phyloP scores from a whole-genome alignment of 345 rosid genomes.

The Salix arbutifolia region DNA sequence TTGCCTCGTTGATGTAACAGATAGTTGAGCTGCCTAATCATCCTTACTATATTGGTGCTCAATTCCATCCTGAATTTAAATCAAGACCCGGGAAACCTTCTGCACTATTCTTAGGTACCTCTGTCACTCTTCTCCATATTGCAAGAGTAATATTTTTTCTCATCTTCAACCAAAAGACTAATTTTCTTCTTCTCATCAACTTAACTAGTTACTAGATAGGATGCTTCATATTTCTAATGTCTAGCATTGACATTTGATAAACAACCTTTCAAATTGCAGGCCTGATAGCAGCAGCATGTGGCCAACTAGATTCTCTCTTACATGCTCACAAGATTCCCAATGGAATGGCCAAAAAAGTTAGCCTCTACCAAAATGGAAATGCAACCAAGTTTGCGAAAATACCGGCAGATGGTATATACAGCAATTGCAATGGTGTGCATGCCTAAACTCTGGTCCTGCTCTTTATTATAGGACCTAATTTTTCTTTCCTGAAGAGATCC shows the following conservation, averaged over 20 bases:
- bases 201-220: not conserved
- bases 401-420: slow-evolving; percentile 47
- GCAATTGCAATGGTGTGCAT: slow-evolving; percentile 53
- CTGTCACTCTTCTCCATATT: not conserved
- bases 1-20: slow-evolving; percentile 1
- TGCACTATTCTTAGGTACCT: slow-evolving; percentile 69
- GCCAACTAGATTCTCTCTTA: slow-evolving; percentile 50
- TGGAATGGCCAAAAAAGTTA: slow-evolving; percentile 35
- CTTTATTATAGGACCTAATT: not conserved
- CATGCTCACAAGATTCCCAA: slow-evolving; percentile 33
- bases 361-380: slow-evolving; percentile 41
- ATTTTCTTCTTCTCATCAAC: not conserved
- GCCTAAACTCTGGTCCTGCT: slow-evolving; percentile 29
- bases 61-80: slow-evolving; percentile 96
- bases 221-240: not conserved
- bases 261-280: slow-evolving; percentile 41
- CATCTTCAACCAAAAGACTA: not conserved
- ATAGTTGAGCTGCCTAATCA: slow-evolving; percentile 27
- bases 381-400: slow-evolving; percentile 45
- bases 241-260: not conserved
- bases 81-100: slow-evolving; percentile 95
- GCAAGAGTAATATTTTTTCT: not conserved
- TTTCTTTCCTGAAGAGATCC: not conserved
- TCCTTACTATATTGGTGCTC: slow-evolving; percentile 38
- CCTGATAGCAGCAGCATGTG: slow-evolving; percentile 73